Evolutionary conservation across 2,329 filamentous ascomycete genomes (phyloP), one percentile per base, ranked within the genome.

Genomic region (Dryadomyces quercus-mongolicae): DNA sequence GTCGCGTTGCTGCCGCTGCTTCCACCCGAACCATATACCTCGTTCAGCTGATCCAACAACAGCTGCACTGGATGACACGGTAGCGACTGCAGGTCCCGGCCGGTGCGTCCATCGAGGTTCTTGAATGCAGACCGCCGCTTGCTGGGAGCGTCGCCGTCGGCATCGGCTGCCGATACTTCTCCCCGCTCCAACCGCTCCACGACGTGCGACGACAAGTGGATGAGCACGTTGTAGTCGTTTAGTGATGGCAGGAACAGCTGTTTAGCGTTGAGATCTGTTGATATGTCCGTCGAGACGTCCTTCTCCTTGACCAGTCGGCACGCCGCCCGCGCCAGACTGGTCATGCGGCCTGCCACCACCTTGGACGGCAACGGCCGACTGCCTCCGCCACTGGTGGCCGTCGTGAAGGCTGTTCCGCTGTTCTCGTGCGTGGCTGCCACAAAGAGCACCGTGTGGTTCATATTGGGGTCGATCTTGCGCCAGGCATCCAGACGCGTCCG

Each of bases 311-410:
- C 70, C 12, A 85, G 66, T 52, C 79, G 80, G 63, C 79, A 79
- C 12, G 88, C 89, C 2, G 88, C 86, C 60, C 85, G 84, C 7
- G 92, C 88, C 2, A 98, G 74, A 4, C 80, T 81, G 0, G 86
- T 90, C 78, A 97, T 86, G 43, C 93, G 82, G 15, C 84, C 81
- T 13, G 91, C 92, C 31, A 92, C 81, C 50, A 97, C 87, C 66
- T 87, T 91, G 13, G 85, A 81, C 0, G 92, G 91, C 44, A 60
- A 59, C 2, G 66, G 60, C 13, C 62, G 58, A 0, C 72, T 70
- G 49, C 74, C 73, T 54, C 78, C 46, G 47, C 42, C 52, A 9
- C 16, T 8, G 8, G 16, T 44, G 44, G 40, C 36, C n/a, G 89
- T 79, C 0, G 86, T 95, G 77, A 89, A 97, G 0, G 85, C 85